phyloP scores from a whole-genome alignment of 257 asterid genomes.

The Salvia miltiorrhiza region DNA sequence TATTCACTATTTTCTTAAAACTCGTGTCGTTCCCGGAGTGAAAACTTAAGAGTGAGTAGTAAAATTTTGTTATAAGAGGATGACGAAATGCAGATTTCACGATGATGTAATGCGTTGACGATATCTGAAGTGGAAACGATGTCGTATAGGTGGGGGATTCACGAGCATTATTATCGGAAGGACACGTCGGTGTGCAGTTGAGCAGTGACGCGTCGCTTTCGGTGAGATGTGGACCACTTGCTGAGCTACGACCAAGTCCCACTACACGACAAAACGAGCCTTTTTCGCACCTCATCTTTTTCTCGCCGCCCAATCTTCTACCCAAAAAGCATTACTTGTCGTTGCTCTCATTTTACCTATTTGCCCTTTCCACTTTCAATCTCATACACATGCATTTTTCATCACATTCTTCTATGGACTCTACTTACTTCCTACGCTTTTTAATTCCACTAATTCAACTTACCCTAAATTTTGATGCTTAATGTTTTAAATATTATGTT shows the following conservation, averaged over 20 bases:
- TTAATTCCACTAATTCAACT: too few relatives aligned
- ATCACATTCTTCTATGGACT: too few relatives aligned
- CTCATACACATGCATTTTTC: too few relatives aligned
- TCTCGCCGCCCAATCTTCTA: conserved; percentile 1
- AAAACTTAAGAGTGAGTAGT: too few relatives aligned
- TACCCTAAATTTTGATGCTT: too few relatives aligned
- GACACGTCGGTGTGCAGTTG: conserved; percentile 32
- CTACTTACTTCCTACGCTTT: too few relatives aligned
- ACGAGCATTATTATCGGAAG: conserved; percentile 10
- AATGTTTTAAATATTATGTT: too few relatives aligned
- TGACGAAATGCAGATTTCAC: conserved; percentile 23
- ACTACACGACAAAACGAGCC: conserved; percentile 43
- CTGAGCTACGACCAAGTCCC: conserved; percentile 30
- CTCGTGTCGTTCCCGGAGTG: too few relatives aligned
- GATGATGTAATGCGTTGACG: conserved; percentile 11
- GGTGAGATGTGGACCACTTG: conserved; percentile 5
- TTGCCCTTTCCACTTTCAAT: conserved; percentile 7
- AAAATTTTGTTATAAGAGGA: background rate
- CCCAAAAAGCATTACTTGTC: background rate
- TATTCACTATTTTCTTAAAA: too few relatives aligned
- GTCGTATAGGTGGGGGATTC: conserved; percentile 18
- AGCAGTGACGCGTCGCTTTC: conserved; percentile 28
- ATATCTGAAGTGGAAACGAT: background rate
- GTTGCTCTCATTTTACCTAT: background rate
- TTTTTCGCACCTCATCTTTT: conserved; percentile 32